Evolutionary conservation across 2,329 filamentous ascomycete genomes (phyloP).

Genomic region (Sporothrix humicola): DNA sequence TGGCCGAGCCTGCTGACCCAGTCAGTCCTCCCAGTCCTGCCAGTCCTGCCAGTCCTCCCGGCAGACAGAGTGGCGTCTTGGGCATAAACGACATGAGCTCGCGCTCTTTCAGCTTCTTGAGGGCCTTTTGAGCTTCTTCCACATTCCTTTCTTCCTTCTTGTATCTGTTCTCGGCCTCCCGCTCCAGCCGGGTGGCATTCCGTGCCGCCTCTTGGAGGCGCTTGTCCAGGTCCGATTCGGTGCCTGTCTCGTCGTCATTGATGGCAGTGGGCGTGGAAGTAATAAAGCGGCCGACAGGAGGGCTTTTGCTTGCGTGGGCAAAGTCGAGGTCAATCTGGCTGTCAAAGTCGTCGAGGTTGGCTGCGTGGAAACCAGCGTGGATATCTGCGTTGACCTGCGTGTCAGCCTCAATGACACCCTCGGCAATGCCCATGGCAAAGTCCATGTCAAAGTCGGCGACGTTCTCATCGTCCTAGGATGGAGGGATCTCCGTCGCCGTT

Average conservation of each 20-base stretch:
- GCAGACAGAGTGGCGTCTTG: slow-evolving; percentile 9
- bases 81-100: neutral
- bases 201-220: neutral
- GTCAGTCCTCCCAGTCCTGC: too few species aligned
- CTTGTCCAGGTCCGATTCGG: slow-evolving; percentile 9
- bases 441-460: neutral
- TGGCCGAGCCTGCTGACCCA: neutral
- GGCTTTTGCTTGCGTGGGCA: too few species aligned
- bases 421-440: neutral
- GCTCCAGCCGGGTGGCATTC: slow-evolving; percentile 4
- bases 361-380: too few species aligned
- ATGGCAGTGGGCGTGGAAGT: too few species aligned
- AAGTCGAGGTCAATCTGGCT: too few species aligned
- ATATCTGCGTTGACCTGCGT: too few species aligned
- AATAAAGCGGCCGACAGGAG: too few species aligned
- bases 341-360: neutral
- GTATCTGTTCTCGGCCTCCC: neutral
- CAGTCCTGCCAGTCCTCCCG: neutral
- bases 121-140: neutral
- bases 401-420: neutral
- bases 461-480: neutral
- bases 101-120: neutral
- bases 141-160: neutral
- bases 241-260: neutral
- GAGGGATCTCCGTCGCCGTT: neutral